Evolutionary conservation across 768 basidiomycete genomes (phyloP).

Genomic region (Boletus patriciae): DNA sequence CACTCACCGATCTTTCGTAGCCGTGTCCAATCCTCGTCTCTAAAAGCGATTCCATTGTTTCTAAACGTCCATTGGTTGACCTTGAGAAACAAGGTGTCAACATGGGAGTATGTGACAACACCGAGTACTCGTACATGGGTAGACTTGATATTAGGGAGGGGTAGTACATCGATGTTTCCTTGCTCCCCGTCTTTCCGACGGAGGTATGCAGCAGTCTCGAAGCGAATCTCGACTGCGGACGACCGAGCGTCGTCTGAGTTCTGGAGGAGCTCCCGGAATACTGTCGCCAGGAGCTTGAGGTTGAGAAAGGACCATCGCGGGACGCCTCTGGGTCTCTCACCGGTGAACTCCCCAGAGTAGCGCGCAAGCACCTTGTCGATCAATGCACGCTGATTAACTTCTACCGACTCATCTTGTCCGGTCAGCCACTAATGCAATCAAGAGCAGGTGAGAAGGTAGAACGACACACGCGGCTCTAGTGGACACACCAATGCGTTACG

Average conservation of each 20-base stretch:
- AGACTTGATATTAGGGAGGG: conserved; percentile 66
- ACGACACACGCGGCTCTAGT: background rate
- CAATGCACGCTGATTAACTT: conserved; percentile 94
- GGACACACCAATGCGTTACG: conserved; percentile 31
- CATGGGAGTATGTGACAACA: background rate
- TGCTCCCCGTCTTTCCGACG: conserved; percentile 22
- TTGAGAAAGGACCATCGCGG: background rate
- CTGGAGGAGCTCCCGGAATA: no score
- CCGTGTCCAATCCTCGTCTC: background rate
- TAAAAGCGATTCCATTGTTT: background rate
- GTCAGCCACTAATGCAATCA: conserved; percentile 42
- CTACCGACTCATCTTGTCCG: conserved; percentile 80
- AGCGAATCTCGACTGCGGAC: no score
- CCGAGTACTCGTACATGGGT: conserved; percentile 44
- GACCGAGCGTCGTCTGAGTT: no score
- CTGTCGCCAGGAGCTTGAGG: no score
- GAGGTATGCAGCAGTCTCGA: conserved; percentile 30
- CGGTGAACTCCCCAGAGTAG: conserved; percentile 93
- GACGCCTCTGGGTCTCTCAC: conserved; percentile 28
- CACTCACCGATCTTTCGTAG: no score
- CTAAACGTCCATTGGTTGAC: background rate
- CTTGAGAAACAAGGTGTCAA: background rate
- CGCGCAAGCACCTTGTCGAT: conserved; percentile 96
- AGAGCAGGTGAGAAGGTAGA: background rate
- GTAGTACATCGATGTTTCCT: conserved; percentile 6